Conservation (phyloP, 768 basidiomycete species). For the Rhodotorula kratochvilovae region DNA sequence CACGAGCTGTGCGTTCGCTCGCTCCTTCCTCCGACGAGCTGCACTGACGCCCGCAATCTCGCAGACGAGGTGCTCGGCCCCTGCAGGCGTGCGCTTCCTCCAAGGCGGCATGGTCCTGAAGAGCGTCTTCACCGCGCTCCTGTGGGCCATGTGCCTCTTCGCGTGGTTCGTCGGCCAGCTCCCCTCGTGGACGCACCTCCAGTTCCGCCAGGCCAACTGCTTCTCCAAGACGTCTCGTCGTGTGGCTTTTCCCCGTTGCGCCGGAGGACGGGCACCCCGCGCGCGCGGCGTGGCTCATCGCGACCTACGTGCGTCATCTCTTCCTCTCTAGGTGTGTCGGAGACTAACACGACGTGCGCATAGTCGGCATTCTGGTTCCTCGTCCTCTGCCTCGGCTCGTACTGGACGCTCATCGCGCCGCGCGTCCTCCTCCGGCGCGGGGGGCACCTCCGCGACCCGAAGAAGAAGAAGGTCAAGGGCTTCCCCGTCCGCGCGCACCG, state of each 20-base stretch:
- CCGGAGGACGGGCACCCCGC: background rate
- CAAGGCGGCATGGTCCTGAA: constrained; percentile 33
- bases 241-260: constrained; percentile 19
- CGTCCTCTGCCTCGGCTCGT: constrained; percentile 23
- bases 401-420: constrained; percentile 33
- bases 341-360: background rate
- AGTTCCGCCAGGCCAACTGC: constrained; percentile 31
- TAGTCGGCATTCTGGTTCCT: constrained; percentile 29
- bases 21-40: too few species aligned
- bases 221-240: constrained; percentile 14
- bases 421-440: constrained; percentile 16
- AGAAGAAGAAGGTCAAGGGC: constrained; percentile 16
- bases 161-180: constrained; percentile 19
- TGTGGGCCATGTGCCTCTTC: constrained; percentile 28
- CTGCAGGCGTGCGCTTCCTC: constrained; percentile 20
- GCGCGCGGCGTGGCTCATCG: background rate
- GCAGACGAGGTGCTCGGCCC: constrained; percentile 32
- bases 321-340: background rate
- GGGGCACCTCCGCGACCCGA: constrained; percentile 27
- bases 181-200: constrained; percentile 10
- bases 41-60: background rate
- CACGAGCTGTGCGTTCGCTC: constrained; percentile 9
- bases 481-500: background rate
- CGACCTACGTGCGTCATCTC: constrained; percentile 7
- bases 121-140: constrained; percentile 8